Evolutionary conservation across 768 basidiomycete species (phyloP).

Genomic region (Pleurotus tuber-regium): DNA sequence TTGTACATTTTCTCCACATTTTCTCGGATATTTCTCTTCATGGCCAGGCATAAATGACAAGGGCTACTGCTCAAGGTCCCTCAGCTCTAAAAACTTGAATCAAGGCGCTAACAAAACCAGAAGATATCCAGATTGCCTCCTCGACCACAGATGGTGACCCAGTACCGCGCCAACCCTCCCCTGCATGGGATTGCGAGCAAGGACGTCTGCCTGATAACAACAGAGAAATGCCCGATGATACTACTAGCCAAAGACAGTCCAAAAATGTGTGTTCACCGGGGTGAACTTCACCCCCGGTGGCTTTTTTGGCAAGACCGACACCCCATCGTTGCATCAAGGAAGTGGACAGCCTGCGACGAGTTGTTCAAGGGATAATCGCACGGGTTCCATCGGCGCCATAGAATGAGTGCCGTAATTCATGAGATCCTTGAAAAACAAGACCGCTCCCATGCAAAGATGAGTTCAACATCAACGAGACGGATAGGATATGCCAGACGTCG

Average conservation of each 20-base stretch:
- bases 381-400: constrained; percentile 14
- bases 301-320: too few species aligned
- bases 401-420: neutral
- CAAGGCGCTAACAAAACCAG: neutral
- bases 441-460: constrained; percentile 17
- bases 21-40: neutral
- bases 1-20: neutral
- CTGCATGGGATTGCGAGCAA: neutral
- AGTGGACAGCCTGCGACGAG: too few species aligned
- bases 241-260: neutral
- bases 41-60: neutral
- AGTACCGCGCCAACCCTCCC: neutral
- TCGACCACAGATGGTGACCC: neutral
- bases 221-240: neutral
- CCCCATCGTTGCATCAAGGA: too few species aligned
- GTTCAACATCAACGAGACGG: constrained; percentile 12
- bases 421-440: constrained; percentile 16
- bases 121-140: neutral
- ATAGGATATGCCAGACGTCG: constrained; percentile 9
- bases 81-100: neutral
- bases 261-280: too few species aligned
- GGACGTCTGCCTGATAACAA: neutral
- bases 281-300: neutral
- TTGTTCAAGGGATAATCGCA: constrained; percentile 3
- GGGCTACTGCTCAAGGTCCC: neutral